Percentiles rank a stretch among this genome's conserved stretches.
These are phyloP conservation scores for Lachancea lanzarotensis DNA, from an alignment of 805 yeast species.

Conservation along the genomic window DNA sequence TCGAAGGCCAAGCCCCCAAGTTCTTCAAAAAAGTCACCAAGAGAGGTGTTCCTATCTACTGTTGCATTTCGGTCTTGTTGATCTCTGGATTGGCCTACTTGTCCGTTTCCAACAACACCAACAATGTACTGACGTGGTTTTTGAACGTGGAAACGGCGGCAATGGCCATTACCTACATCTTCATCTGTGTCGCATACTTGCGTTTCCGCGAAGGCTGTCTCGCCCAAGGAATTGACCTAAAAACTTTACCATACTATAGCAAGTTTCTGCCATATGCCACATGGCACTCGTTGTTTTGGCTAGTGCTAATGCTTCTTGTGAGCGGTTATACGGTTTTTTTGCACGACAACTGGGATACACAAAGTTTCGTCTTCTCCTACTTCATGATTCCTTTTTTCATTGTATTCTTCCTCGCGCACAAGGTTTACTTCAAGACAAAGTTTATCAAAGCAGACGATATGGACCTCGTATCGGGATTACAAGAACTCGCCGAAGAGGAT, in stretches of 20 bases:
- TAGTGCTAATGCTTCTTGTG: slow-evolving; percentile 43
- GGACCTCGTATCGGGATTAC: slow-evolving; percentile 3
- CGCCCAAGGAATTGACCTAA: slow-evolving; percentile 40
- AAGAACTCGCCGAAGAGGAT: slow-evolving; percentile 7
- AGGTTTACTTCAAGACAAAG: slow-evolving; percentile 45
- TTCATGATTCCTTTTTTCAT: slow-evolving; percentile 45
- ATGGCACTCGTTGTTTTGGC: slow-evolving; percentile 45
- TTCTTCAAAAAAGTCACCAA: slow-evolving; percentile 40
- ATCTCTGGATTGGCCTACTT: slow-evolving; percentile 42
- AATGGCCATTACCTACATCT: no score
- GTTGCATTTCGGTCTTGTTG: slow-evolving; percentile 7
- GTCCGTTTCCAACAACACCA: slow-evolving; percentile 42
- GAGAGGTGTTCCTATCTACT: slow-evolving; percentile 46
- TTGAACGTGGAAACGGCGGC: slow-evolving; percentile 53
- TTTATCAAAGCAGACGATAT: slow-evolving; percentile 7
- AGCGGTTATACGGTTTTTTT: slow-evolving; percentile 67
- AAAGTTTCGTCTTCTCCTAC: slow-evolving; percentile 67
- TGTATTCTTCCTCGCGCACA: slow-evolving; percentile 52
- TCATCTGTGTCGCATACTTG: no score
- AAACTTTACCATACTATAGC: slow-evolving; percentile 34
- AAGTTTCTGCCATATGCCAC: no score
- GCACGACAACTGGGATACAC: slow-evolving; percentile 40
- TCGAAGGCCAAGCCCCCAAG: slow-evolving; percentile 44
- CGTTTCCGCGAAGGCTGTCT: slow-evolving; percentile 55
- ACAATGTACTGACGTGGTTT: slow-evolving; percentile 54